Evolutionary conservation across 2,329 filamentous ascomycete species (phyloP).

Genomic region (Purpureocillium takamizusanense): DNA sequence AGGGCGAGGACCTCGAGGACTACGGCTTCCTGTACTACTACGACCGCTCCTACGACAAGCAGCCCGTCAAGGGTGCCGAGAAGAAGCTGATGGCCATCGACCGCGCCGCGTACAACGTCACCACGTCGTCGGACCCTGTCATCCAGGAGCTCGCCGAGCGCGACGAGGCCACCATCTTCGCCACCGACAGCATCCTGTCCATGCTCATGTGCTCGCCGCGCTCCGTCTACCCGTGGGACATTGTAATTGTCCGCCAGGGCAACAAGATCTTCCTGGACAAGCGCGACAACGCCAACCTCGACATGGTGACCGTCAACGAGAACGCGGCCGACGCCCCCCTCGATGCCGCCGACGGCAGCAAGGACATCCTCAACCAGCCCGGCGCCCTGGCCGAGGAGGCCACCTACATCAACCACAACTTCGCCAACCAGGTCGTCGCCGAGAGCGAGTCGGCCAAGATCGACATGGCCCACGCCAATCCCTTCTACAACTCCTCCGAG

Average conservation of each 20-base stretch:
- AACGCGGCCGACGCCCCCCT: slow-evolving; percentile 93
- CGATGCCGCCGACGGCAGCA: slow-evolving; percentile 83
- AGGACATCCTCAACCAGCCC: slow-evolving; percentile 94
- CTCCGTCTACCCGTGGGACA: slow-evolving; percentile 96
- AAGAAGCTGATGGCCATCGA: slow-evolving; percentile 82
- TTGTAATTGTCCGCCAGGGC: slow-evolving; percentile 85
- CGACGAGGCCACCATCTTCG: slow-evolving; percentile 92
- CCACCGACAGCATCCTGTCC: slow-evolving; percentile 92
- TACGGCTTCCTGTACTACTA: slow-evolving; percentile 99
- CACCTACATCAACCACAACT: slow-evolving; percentile 99
- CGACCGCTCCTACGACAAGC: slow-evolving; percentile 91
- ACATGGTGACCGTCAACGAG: slow-evolving; percentile 98
- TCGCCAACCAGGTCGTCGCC: slow-evolving; percentile 86
- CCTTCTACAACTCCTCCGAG: slow-evolving; percentile 91
- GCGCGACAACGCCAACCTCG: slow-evolving; percentile 86
- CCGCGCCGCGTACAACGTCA: slow-evolving; percentile 95
- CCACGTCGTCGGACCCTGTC: slow-evolving; percentile 88
- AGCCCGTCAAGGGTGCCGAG: slow-evolving; percentile 80
- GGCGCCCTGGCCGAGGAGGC: slow-evolving; percentile 87
- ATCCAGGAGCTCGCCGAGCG: slow-evolving; percentile 96
- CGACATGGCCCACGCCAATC: slow-evolving; percentile 81
- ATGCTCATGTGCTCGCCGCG: slow-evolving; percentile 99
- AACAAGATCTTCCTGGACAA: slow-evolving; percentile 99
- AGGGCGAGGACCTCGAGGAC: slow-evolving; percentile 88
- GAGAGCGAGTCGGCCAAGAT: slow-evolving; percentile 74